Conservation (phyloP, 306 rosid species). For the Psophocarpus tetragonolobus region DNA sequence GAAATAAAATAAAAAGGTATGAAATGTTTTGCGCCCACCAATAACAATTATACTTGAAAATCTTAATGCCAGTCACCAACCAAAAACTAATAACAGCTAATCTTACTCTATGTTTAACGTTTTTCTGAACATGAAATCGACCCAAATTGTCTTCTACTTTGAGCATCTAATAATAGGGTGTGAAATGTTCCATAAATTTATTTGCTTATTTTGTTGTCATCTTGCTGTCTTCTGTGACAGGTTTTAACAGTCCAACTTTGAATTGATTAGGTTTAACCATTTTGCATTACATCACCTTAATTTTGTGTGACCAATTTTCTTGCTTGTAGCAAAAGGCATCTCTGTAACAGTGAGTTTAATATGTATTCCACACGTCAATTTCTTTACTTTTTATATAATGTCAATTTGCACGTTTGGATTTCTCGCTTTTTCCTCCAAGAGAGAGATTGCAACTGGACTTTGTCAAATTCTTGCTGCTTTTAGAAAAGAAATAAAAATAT, state of each 20-base stretch:
- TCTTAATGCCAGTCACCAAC: conserved; percentile 52
- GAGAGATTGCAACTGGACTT: conserved; percentile 29
- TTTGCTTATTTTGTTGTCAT: conserved; percentile 24
- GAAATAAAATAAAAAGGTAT: background rate
- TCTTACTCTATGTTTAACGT: background rate
- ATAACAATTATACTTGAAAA: background rate
- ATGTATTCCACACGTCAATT: background rate
- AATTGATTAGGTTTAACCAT: conserved; percentile 40
- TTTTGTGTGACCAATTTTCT: background rate
- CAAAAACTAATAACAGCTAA: conserved; percentile 41
- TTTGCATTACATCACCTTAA: conserved; percentile 26
- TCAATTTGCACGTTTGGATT: conserved; percentile 23
- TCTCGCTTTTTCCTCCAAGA: conserved; percentile 22
- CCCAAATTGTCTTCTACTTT: background rate
- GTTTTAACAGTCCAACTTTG: conserved; percentile 22
- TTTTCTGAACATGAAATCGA: conserved; percentile 9
- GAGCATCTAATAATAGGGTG: background rate
- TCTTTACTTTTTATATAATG: background rate
- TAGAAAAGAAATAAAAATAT: conserved; percentile 12
- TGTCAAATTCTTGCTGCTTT: conserved; percentile 32
- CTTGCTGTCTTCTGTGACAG: conserved; percentile 26
- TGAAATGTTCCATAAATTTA: conserved; percentile 7
- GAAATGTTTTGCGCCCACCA: background rate
- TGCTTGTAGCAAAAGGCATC: conserved; percentile 28
- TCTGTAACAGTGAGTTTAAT: background rate